Percentiles rank a stretch among this genome's conserved stretches.
These are phyloP conservation scores for Phalaenopsis hybrid DNA, from an alignment of 116 monocot genomes.

Conservation along the genomic window DNA sequence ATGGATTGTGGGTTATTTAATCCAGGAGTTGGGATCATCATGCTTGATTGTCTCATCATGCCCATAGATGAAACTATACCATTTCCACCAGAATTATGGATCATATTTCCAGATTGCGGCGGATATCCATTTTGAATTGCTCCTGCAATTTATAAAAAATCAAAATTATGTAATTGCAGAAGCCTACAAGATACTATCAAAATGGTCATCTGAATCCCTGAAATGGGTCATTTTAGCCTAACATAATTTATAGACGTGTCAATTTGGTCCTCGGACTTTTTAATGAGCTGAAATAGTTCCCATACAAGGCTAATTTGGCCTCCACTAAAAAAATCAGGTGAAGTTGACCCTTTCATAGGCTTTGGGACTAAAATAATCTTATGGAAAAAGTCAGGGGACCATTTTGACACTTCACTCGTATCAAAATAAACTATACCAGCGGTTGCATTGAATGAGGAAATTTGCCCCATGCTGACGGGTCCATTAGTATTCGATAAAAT, in stretches of 20 bases:
- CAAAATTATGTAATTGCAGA: slow-evolving; percentile 2
- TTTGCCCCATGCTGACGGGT: slow-evolving; percentile 29
- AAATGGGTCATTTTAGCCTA: too few species aligned
- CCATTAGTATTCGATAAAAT: slow-evolving; percentile 35
- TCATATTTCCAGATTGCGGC: slow-evolving; percentile 32
- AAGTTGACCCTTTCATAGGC: too few species aligned
- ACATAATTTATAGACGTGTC: too few species aligned
- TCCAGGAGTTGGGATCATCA: slow-evolving; percentile 82
- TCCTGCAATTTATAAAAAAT: slow-evolving; percentile 19
- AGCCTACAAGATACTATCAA: background rate
- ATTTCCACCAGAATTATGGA: slow-evolving; percentile 36
- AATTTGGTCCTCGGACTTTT: too few species aligned
- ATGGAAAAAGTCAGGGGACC: too few species aligned
- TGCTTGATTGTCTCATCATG: slow-evolving; percentile 36
- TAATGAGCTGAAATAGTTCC: too few species aligned
- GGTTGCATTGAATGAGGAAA: slow-evolving; percentile 26
- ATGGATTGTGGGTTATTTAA: slow-evolving; percentile 41
- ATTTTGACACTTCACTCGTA: too few species aligned
- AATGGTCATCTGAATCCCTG: background rate
- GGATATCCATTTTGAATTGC: slow-evolving; percentile 36
- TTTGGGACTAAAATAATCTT: too few species aligned
- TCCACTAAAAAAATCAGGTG: too few species aligned
- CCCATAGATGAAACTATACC: slow-evolving; percentile 36
- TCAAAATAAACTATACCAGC: slow-evolving; percentile 24
- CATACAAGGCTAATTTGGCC: too few species aligned